Evolutionary conservation across 768 basidiomycete species (phyloP).

Genomic region (Phanerochaete sordida): DNA sequence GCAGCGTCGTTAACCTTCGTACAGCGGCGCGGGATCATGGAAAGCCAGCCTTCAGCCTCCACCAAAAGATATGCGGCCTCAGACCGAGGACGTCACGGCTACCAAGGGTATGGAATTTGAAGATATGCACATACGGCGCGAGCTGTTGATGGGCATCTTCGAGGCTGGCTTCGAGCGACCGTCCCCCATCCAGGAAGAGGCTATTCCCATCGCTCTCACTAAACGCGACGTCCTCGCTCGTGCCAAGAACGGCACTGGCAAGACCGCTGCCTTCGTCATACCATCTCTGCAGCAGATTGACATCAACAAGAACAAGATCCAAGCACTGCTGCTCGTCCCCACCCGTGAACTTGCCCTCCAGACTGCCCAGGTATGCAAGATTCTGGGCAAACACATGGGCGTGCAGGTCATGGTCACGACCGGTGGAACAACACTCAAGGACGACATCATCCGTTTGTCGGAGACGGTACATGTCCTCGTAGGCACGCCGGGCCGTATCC

Average conservation of each 20-base stretch:
- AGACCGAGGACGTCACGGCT: constrained; percentile 95
- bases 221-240: constrained; percentile 93
- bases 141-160: constrained; percentile 99
- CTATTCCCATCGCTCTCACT: constrained; percentile 91
- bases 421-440: constrained; percentile 95
- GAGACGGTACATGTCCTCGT: constrained; percentile 95
- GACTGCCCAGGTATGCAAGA: constrained; percentile 98
- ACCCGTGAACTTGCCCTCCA: constrained; percentile 98
- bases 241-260: constrained; percentile 96
- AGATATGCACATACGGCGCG: constrained; percentile 87
- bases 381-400: constrained; percentile 92
- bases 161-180: constrained; percentile 97
- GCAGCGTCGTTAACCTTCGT: background rate
- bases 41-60: constrained; percentile 77
- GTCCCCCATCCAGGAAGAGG: constrained; percentile 98
- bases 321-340: constrained; percentile 94
- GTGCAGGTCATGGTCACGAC: constrained; percentile 99
- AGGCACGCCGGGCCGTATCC: constrained; percentile 93
- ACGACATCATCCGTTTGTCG: constrained; percentile 90
- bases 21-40: constrained; percentile 43
- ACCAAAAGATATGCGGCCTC: constrained; percentile 89
- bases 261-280: constrained; percentile 99
- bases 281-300: constrained; percentile 94
- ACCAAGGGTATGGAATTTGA: constrained; percentile 96
- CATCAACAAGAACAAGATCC: constrained; percentile 79